Evolutionary conservation across 495 filamentous ascomycete genomes (phyloP), one percentile per base, ranked within the genome.

Genomic region (Venustampulla echinocandica): DNA sequence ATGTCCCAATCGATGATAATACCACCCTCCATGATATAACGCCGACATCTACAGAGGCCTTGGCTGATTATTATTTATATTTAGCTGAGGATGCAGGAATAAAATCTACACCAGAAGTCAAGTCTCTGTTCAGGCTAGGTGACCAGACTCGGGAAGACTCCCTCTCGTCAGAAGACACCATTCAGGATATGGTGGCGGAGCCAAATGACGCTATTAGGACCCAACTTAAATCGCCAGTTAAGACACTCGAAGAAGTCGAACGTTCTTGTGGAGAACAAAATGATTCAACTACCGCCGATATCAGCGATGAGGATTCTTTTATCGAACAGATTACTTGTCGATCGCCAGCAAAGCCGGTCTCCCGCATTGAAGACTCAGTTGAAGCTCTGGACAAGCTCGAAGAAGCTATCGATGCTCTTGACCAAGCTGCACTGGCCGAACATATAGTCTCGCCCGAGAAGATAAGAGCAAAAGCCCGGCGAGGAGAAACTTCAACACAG

Each of bases 311-410:
- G 5, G 62, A 69, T 45, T 68, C 61, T n/a, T 68, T 67, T 41
- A 36, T 63, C 11, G 59, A 70, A 27, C 55, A 65, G n/a, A 62
- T 67, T 44, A 61, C 54, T 30, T 44, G 56, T 23, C 56, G 66
- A 44, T 64, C 69, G 7, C 67, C 67, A 18, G 55, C 62, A 14
- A 67, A 69, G 46, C 59, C 64, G 0, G 46, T 71, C 10, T 69
- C 70, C 21, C 73, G 75, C n/a, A 80, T 82, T 35, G 78, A 82
- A 60, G 80, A 85, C 50, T 81, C 80, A 21, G 71, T 85, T 19
- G 76, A 81, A 56, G 80, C 75, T 33, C 67, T 85, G 14, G 82
- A 86, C 58, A 70, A 70, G 40, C 70, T 86, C 24, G 81, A 87
- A 52, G 82, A 86, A 32, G 67, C 46, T n/a, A 35, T 56, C 15